Conservation (phyloP, 2,329 filamentous ascomycete genomes). For the Penicillium concentricum region DNA sequence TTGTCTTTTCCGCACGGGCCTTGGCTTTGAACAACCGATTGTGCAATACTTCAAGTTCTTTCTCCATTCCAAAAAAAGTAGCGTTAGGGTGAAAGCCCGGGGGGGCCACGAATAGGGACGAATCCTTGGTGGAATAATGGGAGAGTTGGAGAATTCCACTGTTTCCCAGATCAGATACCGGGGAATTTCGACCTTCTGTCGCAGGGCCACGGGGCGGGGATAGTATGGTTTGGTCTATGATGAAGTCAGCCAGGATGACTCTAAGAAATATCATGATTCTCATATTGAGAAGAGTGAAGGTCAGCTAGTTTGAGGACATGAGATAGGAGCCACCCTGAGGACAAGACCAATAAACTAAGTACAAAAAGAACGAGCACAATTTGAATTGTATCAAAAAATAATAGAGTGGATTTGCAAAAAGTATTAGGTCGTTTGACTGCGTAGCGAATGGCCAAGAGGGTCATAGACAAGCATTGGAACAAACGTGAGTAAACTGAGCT, state of each 20-base stretch:
- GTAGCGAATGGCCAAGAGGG: constrained; percentile 11
- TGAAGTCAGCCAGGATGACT: constrained; percentile 38
- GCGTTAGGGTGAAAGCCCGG: constrained; percentile 62
- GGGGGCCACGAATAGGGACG: constrained; percentile 48
- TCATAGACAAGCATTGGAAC: neutral
- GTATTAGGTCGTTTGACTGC: neutral
- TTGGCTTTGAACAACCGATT: constrained; percentile 59
- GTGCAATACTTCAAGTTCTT: constrained; percentile 60
- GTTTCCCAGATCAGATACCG: constrained; percentile 25
- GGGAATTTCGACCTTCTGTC: constrained; percentile 27
- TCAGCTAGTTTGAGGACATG: constrained; percentile 16
- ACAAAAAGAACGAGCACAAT: constrained; percentile 11
- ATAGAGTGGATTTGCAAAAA: neutral
- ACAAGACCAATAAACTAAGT: constrained; percentile 13
- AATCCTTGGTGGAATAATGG: constrained; percentile 23
- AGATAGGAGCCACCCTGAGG: constrained; percentile 20
- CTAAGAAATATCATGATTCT: constrained; percentile 8
- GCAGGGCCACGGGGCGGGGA: constrained; percentile 21
- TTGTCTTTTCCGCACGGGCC: constrained; percentile 58
- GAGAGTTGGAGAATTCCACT: constrained; percentile 25
- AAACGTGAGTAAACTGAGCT: neutral
- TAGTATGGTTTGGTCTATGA: constrained; percentile 33
- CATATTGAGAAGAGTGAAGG: constrained; percentile 9
- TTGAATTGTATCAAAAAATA: neutral
- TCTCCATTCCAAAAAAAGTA: constrained; percentile 60